These are phyloP conservation scores for Pseudopithomyces chartarum DNA, from an alignment of 2,329 filamentous ascomycete genomes.

Conservation along the genomic window DNA sequence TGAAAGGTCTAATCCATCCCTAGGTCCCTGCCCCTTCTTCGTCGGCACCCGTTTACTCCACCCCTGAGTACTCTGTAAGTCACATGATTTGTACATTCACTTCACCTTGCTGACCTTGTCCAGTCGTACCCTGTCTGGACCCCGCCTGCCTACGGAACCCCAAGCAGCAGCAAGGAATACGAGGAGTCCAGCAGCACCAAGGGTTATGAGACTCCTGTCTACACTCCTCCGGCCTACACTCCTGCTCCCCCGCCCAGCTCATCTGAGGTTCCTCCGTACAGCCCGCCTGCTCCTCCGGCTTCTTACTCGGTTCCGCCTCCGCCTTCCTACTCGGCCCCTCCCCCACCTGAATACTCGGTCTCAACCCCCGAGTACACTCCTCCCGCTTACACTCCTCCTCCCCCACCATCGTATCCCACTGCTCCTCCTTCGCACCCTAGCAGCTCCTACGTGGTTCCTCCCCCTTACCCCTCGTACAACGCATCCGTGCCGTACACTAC, in stretches of 20 bases:
- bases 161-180: neutral
- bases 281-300: neutral
- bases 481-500: slow-evolving; percentile 12
- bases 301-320: neutral
- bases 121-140: slow-evolving; percentile 1
- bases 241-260: neutral
- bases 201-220: neutral
- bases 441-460: slow-evolving; percentile 1
- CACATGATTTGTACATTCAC: neutral
- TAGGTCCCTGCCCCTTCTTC: neutral
- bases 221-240: neutral
- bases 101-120: neutral
- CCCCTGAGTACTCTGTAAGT: neutral
- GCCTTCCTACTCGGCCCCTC: neutral
- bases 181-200: neutral
- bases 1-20: too few species aligned
- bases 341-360: neutral
- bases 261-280: neutral
- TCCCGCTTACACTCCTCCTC: neutral
- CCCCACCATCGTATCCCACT: slow-evolving; percentile 5
- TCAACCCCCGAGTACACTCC: neutral
- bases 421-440: slow-evolving; percentile 5
- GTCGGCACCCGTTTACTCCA: neutral
- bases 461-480: slow-evolving; percentile 1
- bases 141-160: slow-evolving; percentile 1